Percentiles rank a stretch among this genome's conserved stretches.
These are phyloP conservation scores for Porcisia deanei DNA, from an alignment of 208 protist genomes.

Conservation along the genomic window DNA sequence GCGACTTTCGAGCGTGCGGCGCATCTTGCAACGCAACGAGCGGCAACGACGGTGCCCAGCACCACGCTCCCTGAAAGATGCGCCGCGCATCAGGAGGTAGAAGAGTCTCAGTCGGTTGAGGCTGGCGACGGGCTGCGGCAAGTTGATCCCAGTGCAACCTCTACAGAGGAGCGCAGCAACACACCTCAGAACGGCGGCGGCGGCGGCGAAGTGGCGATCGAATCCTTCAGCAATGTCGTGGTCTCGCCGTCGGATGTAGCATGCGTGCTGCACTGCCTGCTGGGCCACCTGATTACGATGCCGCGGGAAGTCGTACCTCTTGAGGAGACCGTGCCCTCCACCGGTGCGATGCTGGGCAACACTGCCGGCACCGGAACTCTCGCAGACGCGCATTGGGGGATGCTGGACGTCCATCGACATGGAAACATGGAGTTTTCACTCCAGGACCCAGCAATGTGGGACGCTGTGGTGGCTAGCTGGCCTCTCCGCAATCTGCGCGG, in stretches of 20 bases:
- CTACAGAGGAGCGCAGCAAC: conserved; percentile 2
- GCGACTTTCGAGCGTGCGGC: conserved; percentile 7
- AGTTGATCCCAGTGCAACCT: background rate
- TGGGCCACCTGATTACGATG: conserved; percentile 65
- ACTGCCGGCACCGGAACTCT: conserved; percentile 22
- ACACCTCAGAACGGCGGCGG: conserved; percentile 1
- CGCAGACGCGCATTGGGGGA: conserved; percentile 20
- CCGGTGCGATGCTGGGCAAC: conserved; percentile 25
- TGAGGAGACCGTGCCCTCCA: conserved; percentile 28
- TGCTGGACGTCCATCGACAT: conserved; percentile 21
- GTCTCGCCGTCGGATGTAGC: conserved; percentile 70
- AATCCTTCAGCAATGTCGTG: conserved; percentile 46
- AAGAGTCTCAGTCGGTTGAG: background rate
- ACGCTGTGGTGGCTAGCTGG: conserved; percentile 33
- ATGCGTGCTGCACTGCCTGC: conserved; percentile 61
- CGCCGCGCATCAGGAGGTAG: background rate
- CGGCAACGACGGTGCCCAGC: background rate
- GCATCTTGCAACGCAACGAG: conserved; percentile 7
- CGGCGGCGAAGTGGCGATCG: conserved; percentile 11
- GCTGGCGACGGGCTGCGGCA: background rate
- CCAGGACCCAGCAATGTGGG: conserved; percentile 36
- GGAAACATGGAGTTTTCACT: conserved; percentile 20
- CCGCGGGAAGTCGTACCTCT: conserved; percentile 33
- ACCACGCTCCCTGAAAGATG: conserved; percentile 3
- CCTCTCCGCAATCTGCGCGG: conserved; percentile 25